Percentiles rank a stretch among this genome's conserved stretches.
Evolutionary conservation across 352 stramenopile species (phyloP).

Genomic region (Phytopythium vexans): DNA sequence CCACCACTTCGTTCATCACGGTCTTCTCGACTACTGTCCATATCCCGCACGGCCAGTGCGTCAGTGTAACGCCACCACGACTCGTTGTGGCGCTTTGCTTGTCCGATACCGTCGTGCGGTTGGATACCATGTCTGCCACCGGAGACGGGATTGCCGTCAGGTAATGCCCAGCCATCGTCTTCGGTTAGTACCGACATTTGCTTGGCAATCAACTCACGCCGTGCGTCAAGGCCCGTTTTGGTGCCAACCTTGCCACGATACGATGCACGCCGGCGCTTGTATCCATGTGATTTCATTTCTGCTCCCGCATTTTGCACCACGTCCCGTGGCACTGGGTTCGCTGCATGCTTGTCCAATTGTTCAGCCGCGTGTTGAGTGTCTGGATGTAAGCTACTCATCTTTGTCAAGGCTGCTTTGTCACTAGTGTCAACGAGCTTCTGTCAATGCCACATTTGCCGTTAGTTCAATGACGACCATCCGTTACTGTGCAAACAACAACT

Average conservation of each 20-base stretch:
- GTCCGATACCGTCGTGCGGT: background rate
- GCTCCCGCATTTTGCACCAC: conserved; percentile 3
- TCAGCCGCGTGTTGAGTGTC: background rate
- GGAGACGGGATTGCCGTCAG: background rate
- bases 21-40: too few species aligned
- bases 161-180: conserved; percentile 3
- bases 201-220: conserved; percentile 63
- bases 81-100: too few species aligned
- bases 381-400: too few species aligned
- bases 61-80: conserved; percentile 24
- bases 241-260: conserved; percentile 47
- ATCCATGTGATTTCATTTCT: conserved; percentile 3
- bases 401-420: too few species aligned
- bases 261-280: conserved; percentile 53
- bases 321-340: background rate
- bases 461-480: too few species aligned
- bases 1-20: too few species aligned
- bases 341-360: background rate
- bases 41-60: conserved; percentile 35
- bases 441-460: too few species aligned
- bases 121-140: background rate
- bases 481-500: conserved; percentile 1
- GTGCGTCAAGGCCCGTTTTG: conserved; percentile 31
- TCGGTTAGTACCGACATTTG: conserved; percentile 59
- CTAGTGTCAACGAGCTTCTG: too few species aligned